A percentile compares a stretch with the other conserved stretches of the same genome.
phyloP scores from a whole-genome alignment of 495 filamentous ascomycete species.

The Bacidia gigantensis region DNA sequence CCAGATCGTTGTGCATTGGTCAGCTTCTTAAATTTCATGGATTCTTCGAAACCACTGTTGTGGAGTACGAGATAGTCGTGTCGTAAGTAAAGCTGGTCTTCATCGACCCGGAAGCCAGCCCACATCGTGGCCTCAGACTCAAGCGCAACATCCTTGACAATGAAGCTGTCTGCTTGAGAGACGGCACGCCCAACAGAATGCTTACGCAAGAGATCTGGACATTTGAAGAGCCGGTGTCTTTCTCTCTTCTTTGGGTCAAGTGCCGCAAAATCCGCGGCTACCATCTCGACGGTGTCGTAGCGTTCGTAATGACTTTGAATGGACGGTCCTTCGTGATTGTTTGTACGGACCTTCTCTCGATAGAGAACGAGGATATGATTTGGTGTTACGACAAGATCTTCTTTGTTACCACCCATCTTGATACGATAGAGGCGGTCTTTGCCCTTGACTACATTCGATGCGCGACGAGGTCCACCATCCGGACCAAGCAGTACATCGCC shows the following conservation, averaged over 20 bases:
- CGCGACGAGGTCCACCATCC: conserved; percentile 31
- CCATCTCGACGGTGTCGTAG: neutral
- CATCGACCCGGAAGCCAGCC: conserved; percentile 34
- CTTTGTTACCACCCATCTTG: conserved; percentile 24
- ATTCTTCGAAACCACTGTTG: conserved; percentile 29
- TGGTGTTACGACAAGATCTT: conserved; percentile 35
- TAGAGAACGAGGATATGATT: conserved; percentile 36
- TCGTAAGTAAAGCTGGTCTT: conserved; percentile 37
- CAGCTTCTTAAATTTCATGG: conserved; percentile 99
- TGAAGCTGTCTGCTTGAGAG: conserved; percentile 13
- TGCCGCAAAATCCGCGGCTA: neutral
- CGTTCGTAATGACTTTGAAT: too few species aligned
- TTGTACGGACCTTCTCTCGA: neutral
- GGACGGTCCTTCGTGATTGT: neutral
- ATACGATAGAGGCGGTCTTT: conserved; percentile 33
- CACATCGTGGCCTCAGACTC: conserved; percentile 26
- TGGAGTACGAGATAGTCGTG: conserved; percentile 27
- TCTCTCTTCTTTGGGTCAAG: neutral
- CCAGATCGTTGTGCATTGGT: conserved; percentile 97
- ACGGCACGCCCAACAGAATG: neutral
- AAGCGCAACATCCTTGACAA: conserved; percentile 28
- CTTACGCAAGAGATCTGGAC: conserved; percentile 12
- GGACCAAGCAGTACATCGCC: conserved; percentile 35
- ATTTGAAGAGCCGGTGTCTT: conserved; percentile 14
- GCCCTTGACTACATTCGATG: conserved; percentile 35